Base-by-base conservation (phyloP, 176 grass and related monocot genomes). In the Chloris gayana region DNA sequence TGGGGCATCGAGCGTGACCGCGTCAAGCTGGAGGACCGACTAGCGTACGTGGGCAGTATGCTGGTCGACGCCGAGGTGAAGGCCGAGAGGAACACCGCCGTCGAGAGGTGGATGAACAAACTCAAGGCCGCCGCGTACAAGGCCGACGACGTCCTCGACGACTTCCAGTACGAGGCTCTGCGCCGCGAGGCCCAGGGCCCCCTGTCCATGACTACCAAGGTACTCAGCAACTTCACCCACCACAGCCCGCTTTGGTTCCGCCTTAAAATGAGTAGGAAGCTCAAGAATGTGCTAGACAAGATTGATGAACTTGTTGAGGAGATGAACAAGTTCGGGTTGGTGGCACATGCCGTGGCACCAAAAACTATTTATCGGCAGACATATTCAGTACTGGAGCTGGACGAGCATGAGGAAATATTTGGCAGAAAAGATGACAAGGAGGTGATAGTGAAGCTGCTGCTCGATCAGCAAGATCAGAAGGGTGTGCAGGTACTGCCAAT, bases 101-200 rank as follows among this genome's bases (percentile, higher is more conserved):
- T 44, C 1, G 2, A 0, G 77, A 7, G 0, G 66, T 87, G 80
- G 87, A 68, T 87, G 62, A 44, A 13, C 45, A 64, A 45, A 0
- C 65, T 90, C 44, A 79, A 29, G 78, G 44, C 74, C 29, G 72
- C 6, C 0, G 81, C 84, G 0, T 85, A 87, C 73, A 30, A 74
- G 33, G 91, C 72, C 10, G 80, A 89, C 1, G 87, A 93, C 24
- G 24, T 90, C 60, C 81, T 90, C 11, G 91, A 88, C 18, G 53
- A 75, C 7, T 76, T 90, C 38, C 47, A 73, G 33, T 82, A 87
- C 12, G 84, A 82, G 61, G 72, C 69, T 1, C 49, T 90, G 35
- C 76, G 66, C 0, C 75, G 14, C 0, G 77, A 89, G 64, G 74
- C 27, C 0, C 34, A 13, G 50, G 58, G 8, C 0, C 0, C 1